Evolutionary conservation across 2,329 filamentous ascomycete genomes (phyloP).

Genomic region (Diaporthe sp.): DNA sequence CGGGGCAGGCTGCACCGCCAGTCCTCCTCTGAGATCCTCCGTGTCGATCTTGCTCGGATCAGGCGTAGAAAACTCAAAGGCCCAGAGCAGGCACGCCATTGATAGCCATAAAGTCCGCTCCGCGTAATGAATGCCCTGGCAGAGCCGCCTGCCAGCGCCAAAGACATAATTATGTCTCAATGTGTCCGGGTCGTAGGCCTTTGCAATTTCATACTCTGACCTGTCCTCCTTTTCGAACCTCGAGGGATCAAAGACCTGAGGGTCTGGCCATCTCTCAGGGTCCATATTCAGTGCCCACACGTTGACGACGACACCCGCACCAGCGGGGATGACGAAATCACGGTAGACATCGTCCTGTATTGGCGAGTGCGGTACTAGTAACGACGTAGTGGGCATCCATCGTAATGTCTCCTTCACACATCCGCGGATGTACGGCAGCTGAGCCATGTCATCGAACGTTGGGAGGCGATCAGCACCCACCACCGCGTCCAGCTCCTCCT

Average conservation of each 20-base stretch:
- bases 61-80: not conserved
- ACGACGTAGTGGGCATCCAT: not conserved
- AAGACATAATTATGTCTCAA: not conserved
- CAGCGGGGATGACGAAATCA: not conserved
- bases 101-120: not conserved
- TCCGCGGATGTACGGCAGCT: not conserved
- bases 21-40: not conserved
- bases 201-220: not conserved
- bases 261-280: not conserved
- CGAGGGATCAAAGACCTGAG: not conserved
- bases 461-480: not conserved
- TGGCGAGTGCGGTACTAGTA: not conserved
- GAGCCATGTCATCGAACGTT: not conserved
- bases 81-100: not conserved
- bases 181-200: not conserved
- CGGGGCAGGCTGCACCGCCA: not conserved
- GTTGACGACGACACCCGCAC: not conserved
- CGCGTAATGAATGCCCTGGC: not conserved
- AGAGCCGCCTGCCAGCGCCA: not conserved
- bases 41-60: not conserved
- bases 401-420: not conserved
- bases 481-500: not conserved
- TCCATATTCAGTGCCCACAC: not conserved
- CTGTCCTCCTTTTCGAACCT: not conserved
- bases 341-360: not conserved